These are phyloP conservation scores for Truncatella angustata DNA, from an alignment of 2,329 filamentous ascomycete species.

Conservation along the genomic window DNA sequence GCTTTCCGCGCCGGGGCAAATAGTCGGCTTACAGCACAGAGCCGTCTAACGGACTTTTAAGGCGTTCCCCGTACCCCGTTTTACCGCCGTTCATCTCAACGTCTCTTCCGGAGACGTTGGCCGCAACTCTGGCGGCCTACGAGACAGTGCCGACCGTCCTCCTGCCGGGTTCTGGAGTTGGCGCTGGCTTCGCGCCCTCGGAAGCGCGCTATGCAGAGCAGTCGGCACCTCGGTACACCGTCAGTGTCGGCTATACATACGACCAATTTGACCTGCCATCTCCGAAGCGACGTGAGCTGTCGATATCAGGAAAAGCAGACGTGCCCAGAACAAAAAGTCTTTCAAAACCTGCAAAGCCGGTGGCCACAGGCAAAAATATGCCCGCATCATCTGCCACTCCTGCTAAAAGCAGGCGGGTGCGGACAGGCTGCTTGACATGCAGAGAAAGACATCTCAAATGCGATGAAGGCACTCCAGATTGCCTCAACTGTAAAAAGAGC, in stretches of 20 bases:
- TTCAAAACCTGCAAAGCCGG: slow-evolving; percentile 11
- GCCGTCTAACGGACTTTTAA: slow-evolving; percentile 10
- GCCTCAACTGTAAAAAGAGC: slow-evolving; percentile 84
- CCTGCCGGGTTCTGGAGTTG: slow-evolving; percentile 32
- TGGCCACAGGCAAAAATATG: slow-evolving; percentile 13
- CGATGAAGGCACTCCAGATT: slow-evolving; percentile 67
- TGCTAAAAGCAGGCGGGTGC: slow-evolving; percentile 76
- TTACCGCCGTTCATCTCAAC: slow-evolving; percentile 5
- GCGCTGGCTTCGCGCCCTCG: slow-evolving; percentile 28
- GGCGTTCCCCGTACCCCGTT: not conserved
- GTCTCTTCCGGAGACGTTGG: slow-evolving; percentile 21
- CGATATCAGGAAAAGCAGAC: slow-evolving; percentile 11
- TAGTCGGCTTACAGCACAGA: slow-evolving; percentile 7
- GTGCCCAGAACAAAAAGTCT: slow-evolving; percentile 14
- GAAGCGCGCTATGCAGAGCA: slow-evolving; percentile 28
- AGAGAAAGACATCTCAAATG: slow-evolving; percentile 88
- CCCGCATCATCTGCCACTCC: slow-evolving; percentile 23
- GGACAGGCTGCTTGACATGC: slow-evolving; percentile 89
- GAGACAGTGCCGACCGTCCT: slow-evolving; percentile 28
- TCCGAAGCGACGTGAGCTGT: slow-evolving; percentile 26
- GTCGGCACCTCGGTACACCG: slow-evolving; percentile 28
- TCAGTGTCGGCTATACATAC: slow-evolving; percentile 23
- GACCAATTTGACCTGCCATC: slow-evolving; percentile 23
- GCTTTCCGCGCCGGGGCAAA: slow-evolving; percentile 7
- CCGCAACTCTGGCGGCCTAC: slow-evolving; percentile 35